These are phyloP conservation scores for Limonium bicolor DNA, from an alignment of 148 eudicot species.

Conservation along the genomic window DNA sequence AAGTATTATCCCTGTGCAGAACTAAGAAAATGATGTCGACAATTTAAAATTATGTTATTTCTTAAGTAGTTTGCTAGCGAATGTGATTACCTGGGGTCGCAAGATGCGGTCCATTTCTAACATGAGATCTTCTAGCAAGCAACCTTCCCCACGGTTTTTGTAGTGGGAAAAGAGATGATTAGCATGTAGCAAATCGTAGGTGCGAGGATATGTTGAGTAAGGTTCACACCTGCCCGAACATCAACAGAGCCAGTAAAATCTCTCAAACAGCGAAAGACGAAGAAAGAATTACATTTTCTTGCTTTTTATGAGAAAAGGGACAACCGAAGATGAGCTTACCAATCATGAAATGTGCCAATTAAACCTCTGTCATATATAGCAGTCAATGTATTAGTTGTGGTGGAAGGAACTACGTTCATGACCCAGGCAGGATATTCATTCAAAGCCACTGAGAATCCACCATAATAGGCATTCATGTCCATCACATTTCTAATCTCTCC, in stretches of 20 bases:
- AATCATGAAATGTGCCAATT: slow-evolving; percentile 83
- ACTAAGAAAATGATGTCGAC: too few species aligned
- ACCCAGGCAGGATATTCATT: slow-evolving; percentile 92
- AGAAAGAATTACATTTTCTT: too few species aligned
- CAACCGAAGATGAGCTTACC: slow-evolving; percentile 30
- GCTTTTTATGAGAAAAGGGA: too few species aligned
- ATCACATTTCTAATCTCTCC: slow-evolving; percentile 69
- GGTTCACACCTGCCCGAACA: slow-evolving; percentile 66
- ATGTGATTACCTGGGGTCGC: slow-evolving; percentile 83
- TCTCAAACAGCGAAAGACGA: too few species aligned
- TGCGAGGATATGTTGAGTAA: slow-evolving; percentile 90
- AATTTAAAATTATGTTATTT: not conserved
- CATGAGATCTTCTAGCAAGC: slow-evolving; percentile 79
- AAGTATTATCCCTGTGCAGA: too few species aligned
- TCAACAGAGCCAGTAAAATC: slow-evolving; percentile 1
- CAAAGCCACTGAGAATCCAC: slow-evolving; percentile 86
- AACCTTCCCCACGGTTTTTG: slow-evolving; percentile 39
- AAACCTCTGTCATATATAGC: slow-evolving; percentile 76
- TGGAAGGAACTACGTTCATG: slow-evolving; percentile 84
- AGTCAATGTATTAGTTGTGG: slow-evolving; percentile 46
- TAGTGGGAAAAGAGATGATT: slow-evolving; percentile 66
- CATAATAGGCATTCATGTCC: slow-evolving; percentile 90
- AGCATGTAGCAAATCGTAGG: slow-evolving; percentile 88
- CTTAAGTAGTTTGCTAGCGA: not conserved
- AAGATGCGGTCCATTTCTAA: slow-evolving; percentile 87